phyloP scores from a whole-genome alignment of 225 moss, liverwort and hornwort species.

The Lunularia cruciata region DNA sequence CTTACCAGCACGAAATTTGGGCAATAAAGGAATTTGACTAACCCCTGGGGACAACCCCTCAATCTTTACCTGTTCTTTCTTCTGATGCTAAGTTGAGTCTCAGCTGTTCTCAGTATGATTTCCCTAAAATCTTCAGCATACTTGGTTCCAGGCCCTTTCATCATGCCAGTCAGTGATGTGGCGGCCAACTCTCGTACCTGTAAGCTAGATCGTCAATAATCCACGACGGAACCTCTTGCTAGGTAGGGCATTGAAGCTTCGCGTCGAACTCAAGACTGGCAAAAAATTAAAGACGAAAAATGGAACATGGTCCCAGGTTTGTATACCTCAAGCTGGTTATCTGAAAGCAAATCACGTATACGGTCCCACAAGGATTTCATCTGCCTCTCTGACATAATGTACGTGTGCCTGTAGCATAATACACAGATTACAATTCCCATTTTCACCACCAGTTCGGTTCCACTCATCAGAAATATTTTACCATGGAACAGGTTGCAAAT shows the following conservation, averaged over 20 bases:
- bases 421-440: not conserved
- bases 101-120: slow-evolving; percentile 43
- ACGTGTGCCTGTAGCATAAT: slow-evolving; percentile 55
- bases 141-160: slow-evolving; percentile 79
- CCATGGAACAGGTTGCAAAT: not conserved
- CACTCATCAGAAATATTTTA: not conserved
- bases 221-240: not conserved
- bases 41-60: too few relatives aligned
- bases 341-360: slow-evolving; percentile 61
- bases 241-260: too few relatives aligned
- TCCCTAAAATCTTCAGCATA: slow-evolving; percentile 57
- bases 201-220: not conserved
- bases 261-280: not conserved
- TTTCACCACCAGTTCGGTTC: not conserved
- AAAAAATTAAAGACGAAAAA: not conserved
- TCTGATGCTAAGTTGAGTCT: slow-evolving; percentile 33
- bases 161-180: slow-evolving; percentile 74
- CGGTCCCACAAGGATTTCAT: slow-evolving; percentile 58
- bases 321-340: slow-evolving; percentile 74
- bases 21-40: too few relatives aligned
- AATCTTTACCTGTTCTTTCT: not conserved
- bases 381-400: slow-evolving; percentile 50
- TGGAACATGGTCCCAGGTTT: not conserved
- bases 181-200: slow-evolving; percentile 78
- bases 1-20: too few relatives aligned